Evolutionary conservation across 345 rosid genomes (phyloP).

Genomic region (Eucalyptus curtisii): DNA sequence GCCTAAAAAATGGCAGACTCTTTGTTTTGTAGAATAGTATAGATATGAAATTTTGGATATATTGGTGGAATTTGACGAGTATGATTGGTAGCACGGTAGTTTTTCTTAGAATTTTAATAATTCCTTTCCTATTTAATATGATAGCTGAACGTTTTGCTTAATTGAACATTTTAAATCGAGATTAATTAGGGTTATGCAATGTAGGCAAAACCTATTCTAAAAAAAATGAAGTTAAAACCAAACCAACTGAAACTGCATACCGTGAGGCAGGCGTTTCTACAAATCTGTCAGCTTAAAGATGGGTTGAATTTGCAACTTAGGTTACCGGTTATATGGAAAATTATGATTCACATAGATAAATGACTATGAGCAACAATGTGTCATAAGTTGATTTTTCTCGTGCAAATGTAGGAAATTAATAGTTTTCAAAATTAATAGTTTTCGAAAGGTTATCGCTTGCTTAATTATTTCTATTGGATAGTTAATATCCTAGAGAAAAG

Average conservation of each 20-base stretch:
- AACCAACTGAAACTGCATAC: background rate
- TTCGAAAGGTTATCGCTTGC: background rate
- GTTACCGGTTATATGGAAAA: background rate
- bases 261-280: background rate
- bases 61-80: background rate
- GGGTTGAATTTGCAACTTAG: background rate
- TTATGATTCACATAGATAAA: background rate
- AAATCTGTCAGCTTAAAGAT: background rate
- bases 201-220: background rate
- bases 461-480: background rate
- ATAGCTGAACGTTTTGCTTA: background rate
- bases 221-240: background rate
- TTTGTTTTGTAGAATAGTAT: background rate
- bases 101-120: background rate
- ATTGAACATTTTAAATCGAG: background rate
- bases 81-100: background rate
- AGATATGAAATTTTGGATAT: background rate
- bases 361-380: background rate
- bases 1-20: background rate
- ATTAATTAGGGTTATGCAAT: background rate
- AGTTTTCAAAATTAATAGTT: background rate
- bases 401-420: background rate
- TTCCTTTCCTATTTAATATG: background rate
- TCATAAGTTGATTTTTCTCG: background rate
- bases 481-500: background rate